Percentiles rank a stretch among this genome's conserved stretches.
These are phyloP conservation scores for Termitomyces sp. DNA, from an alignment of 768 basidiomycete species.

Conservation along the genomic window DNA sequence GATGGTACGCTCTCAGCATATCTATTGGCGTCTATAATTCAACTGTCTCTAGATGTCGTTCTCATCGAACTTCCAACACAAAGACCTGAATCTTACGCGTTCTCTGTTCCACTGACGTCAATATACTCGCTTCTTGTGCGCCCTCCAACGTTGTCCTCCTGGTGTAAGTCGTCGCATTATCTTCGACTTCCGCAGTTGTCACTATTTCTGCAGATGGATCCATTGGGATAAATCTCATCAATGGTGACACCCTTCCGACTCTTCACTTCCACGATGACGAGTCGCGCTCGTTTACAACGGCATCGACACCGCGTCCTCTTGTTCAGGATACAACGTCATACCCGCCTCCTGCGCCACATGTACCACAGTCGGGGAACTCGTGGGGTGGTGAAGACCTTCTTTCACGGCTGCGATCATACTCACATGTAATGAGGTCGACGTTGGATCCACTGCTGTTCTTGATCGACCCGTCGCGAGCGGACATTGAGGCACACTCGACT, in stretches of 20 bases:
- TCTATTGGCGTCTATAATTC: not conserved
- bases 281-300: slow-evolving; percentile 71
- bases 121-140: slow-evolving; percentile 89
- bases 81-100: slow-evolving; percentile 88
- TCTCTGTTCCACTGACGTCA: slow-evolving; percentile 88
- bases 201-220: slow-evolving; percentile 63
- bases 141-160: slow-evolving; percentile 80
- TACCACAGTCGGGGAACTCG: slow-evolving; percentile 45
- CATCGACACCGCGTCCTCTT: slow-evolving; percentile 37
- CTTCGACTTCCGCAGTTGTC: slow-evolving; percentile 9
- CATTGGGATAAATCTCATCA: slow-evolving; percentile 85
- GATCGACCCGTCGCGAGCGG: slow-evolving; percentile 89
- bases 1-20: slow-evolving; percentile 49
- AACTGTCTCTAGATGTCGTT: slow-evolving; percentile 59
- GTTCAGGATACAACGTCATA: slow-evolving; percentile 50
- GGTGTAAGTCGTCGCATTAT: slow-evolving; percentile 50
- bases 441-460: slow-evolving; percentile 86
- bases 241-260: slow-evolving; percentile 81
- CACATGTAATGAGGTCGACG: slow-evolving; percentile 80
- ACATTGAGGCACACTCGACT: slow-evolving; percentile 87
- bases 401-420: slow-evolving; percentile 70
- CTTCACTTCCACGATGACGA: slow-evolving; percentile 98
- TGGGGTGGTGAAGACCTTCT: slow-evolving; percentile 92
- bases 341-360: slow-evolving; percentile 55
- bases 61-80: slow-evolving; percentile 83